Base-by-base conservation (phyloP, 1,139 yeast genomes). In the Kodamaea anthophila region DNA sequence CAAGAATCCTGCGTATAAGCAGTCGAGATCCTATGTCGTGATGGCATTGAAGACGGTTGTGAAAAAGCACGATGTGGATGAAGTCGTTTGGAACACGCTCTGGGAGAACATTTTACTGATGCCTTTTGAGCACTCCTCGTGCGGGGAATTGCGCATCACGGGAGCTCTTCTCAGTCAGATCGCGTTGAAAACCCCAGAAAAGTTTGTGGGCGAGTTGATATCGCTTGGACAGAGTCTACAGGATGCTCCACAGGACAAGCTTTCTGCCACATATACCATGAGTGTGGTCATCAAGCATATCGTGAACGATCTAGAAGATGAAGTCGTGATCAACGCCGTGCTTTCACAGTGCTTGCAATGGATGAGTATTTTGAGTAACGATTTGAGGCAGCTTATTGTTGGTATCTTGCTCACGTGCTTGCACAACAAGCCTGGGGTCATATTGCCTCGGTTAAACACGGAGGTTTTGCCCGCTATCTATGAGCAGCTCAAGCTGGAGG, bases 351-450 rank as follows among this genome's bases (percentile, higher is more conserved):
- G 38, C 4, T 28, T 37, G 9, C 29, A 33, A 3, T 41, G 45
- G 45, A 26, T 41, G 15, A 34, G 52, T 15, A 47, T 57, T 20
- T 31, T 52, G 30, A 55, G 60, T 43, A 51, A 58, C 34, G 60
- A 65, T 37, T 49, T 60, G 39, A 74, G 80, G 41, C 82, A 77
- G 46, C 62, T 74, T 13, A 70, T 81, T 2, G 60, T 78, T 24
- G 70, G 77, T 8, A 75, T 81, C 10, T 52, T 81, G 30, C 67
- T 77, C 9, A 68, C 83, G 4, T 77, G 78, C 0, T 56, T 77
- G 19, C 82, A 77, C 51, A 77, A 70, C 21, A 42, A 41, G 21
- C 44, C 44, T 8, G 19, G 12, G 3, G 26, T 41, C 10, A 31
- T 43, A 9, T 35, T 42, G 22, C 38, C 41, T 3, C 34, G 36